phyloP scores from a whole-genome alignment of 2,329 filamentous ascomycete genomes.

The Stagonosporopsis rhizophila region DNA sequence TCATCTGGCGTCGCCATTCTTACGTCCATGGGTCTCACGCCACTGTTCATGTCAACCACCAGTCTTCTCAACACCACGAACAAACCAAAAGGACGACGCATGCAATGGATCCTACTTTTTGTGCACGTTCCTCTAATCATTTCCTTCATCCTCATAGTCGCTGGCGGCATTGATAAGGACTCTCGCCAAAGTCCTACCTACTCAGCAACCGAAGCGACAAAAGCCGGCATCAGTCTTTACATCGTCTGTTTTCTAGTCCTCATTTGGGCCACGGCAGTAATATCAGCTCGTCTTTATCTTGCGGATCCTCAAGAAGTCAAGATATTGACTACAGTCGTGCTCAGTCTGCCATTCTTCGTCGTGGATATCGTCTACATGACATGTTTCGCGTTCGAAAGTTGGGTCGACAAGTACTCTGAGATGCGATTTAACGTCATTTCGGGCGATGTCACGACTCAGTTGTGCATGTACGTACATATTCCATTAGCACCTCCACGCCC shows the following conservation, averaged over 20 bases:
- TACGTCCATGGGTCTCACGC: slow-evolving; percentile 46
- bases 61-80: slow-evolving; percentile 45
- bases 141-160: slow-evolving; percentile 46
- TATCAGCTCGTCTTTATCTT: slow-evolving; percentile 44
- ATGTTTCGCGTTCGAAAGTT: slow-evolving; percentile 46
- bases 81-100: slow-evolving; percentile 44
- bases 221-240: slow-evolving; percentile 46
- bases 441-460: slow-evolving; percentile 42
- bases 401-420: slow-evolving; percentile 19
- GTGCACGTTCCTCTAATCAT: slow-evolving; percentile 43
- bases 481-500: neutral
- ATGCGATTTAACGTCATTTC: slow-evolving; percentile 48
- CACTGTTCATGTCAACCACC: slow-evolving; percentile 46
- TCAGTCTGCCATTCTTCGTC: slow-evolving; percentile 47
- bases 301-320: slow-evolving; percentile 43
- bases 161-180: slow-evolving; percentile 46
- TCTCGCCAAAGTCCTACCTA: slow-evolving; percentile 41
- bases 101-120: slow-evolving; percentile 48
- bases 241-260: slow-evolving; percentile 43
- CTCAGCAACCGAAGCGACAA: slow-evolving; percentile 44
- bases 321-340: slow-evolving; percentile 45
- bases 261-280: slow-evolving; percentile 46
- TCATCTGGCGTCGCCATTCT: slow-evolving; percentile 46
- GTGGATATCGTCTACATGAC: slow-evolving; percentile 49
- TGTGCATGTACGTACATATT: slow-evolving; percentile 44